Conservation (phyloP, 805 yeast genomes). For the Candida tibetensis region DNA sequence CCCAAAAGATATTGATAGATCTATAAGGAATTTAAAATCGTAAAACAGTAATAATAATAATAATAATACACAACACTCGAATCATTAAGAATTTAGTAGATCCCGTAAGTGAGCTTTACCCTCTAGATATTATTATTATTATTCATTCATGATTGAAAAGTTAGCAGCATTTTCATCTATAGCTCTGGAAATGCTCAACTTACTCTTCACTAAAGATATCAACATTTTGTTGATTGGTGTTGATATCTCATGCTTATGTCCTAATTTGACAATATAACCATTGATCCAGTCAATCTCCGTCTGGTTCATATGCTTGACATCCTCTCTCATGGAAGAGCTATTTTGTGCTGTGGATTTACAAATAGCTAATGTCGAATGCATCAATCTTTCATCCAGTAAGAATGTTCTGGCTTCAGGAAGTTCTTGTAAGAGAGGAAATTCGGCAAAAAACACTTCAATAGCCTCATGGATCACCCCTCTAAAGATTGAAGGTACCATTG, state of each 20-base stretch:
- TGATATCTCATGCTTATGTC: conserved; percentile 39
- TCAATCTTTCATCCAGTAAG: conserved; percentile 33
- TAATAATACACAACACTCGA: too few species aligned
- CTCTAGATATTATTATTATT: too few species aligned
- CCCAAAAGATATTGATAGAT: conserved; percentile 10
- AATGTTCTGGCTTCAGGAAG: conserved; percentile 30
- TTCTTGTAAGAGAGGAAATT: conserved; percentile 20
- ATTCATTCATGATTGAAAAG: not conserved
- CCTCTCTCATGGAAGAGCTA: conserved; percentile 71
- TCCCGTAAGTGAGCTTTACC: too few species aligned
- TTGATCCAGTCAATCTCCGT: conserved; percentile 84
- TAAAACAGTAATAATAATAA: not conserved
- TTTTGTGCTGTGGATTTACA: conserved; percentile 49
- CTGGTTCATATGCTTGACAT: conserved; percentile 48
- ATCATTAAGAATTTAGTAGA: too few species aligned
- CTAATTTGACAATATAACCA: conserved; percentile 68
- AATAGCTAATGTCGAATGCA: conserved; percentile 30
- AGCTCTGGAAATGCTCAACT: conserved; percentile 29
- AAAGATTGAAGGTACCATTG: conserved; percentile 33
- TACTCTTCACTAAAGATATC: conserved; percentile 42
- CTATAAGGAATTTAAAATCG: not conserved
- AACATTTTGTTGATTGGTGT: conserved; percentile 51
- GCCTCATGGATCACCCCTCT: conserved; percentile 45
- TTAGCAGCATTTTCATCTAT: conserved; percentile 19
- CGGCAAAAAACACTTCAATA: conserved; percentile 38